Percentiles rank a stretch among this genome's conserved stretches.
Evolutionary conservation across 1,139 yeast species (phyloP).

Genomic region (Taphrina populina): DNA sequence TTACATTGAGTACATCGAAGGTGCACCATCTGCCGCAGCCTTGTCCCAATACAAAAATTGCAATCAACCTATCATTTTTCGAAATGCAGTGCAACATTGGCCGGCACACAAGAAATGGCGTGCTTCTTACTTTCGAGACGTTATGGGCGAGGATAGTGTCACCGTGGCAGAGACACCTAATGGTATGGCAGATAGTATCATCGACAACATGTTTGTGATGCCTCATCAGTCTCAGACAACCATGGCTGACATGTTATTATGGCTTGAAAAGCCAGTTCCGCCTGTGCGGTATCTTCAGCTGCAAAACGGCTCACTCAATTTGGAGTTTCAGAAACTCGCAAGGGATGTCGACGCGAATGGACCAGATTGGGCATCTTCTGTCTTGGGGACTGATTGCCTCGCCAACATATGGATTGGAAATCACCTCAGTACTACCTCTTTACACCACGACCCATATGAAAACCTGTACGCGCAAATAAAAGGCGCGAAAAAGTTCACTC

Average conservation of each 20-base stretch:
- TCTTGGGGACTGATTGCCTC: conserved; percentile 45
- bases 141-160: conserved; percentile 38
- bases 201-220: conserved; percentile 44
- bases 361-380: conserved; percentile 42
- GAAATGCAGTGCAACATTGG: conserved; percentile 19
- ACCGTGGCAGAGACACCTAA: conserved; percentile 47
- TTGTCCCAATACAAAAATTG: not conserved
- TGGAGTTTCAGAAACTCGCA: conserved; percentile 45
- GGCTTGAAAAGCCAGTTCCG: conserved; percentile 34
- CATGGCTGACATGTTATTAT: conserved; percentile 41
- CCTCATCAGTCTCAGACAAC: conserved; percentile 43
- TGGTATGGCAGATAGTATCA: conserved; percentile 48
- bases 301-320: conserved; percentile 40
- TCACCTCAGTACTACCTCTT: conserved; percentile 45
- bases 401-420: conserved; percentile 49
- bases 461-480: conserved; percentile 46
- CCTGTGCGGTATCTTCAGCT: conserved; percentile 45
- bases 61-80: conserved; percentile 3
- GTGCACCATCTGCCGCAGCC: not conserved
- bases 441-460: conserved; percentile 48
- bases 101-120: conserved; percentile 33
- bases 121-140: conserved; percentile 36
- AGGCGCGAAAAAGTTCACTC: conserved; percentile 45
- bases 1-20: not conserved
- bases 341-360: conserved; percentile 41